phyloP scores from a whole-genome alignment of 345 rosid genomes.

The Gossypium herbaceum region DNA sequence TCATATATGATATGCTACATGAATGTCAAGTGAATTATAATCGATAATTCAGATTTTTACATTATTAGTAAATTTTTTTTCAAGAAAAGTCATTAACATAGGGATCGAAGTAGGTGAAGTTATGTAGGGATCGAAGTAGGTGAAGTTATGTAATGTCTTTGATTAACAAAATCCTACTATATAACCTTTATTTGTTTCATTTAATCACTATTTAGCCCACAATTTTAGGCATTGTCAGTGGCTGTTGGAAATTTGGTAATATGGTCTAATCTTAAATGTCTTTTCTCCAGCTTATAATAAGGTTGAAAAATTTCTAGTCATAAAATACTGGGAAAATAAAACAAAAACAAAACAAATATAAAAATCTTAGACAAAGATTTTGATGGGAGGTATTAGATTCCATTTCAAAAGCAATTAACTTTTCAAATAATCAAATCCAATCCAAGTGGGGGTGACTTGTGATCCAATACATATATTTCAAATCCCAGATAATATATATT shows the following conservation, averaged over 20 bases:
- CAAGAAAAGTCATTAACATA: too few species aligned
- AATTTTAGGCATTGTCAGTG: background rate
- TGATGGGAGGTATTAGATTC: constrained; percentile 5
- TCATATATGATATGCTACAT: background rate
- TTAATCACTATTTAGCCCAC: constrained; percentile 4
- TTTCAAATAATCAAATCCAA: background rate
- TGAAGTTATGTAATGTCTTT: too few species aligned
- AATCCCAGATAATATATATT: background rate
- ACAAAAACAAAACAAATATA: background rate
- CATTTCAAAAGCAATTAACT: background rate
- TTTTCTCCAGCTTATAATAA: constrained; percentile 5
- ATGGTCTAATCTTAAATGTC: constrained; percentile 11
- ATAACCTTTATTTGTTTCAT: background rate
- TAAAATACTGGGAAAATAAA: background rate
- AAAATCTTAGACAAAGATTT: constrained; percentile 7
- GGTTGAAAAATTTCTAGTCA: background rate
- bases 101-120: too few species aligned
- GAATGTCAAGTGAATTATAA: background rate
- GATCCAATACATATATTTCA: background rate
- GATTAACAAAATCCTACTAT: too few species aligned
- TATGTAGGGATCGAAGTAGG: too few species aligned
- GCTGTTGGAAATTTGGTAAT: background rate
- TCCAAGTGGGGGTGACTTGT: constrained; percentile 5
- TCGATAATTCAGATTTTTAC: too few species aligned
- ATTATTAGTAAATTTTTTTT: too few species aligned